Evolutionary conservation across 148 eudicot genomes (phyloP), one percentile per base, ranked within the genome.

Genomic region (Pouteria glomerata): DNA sequence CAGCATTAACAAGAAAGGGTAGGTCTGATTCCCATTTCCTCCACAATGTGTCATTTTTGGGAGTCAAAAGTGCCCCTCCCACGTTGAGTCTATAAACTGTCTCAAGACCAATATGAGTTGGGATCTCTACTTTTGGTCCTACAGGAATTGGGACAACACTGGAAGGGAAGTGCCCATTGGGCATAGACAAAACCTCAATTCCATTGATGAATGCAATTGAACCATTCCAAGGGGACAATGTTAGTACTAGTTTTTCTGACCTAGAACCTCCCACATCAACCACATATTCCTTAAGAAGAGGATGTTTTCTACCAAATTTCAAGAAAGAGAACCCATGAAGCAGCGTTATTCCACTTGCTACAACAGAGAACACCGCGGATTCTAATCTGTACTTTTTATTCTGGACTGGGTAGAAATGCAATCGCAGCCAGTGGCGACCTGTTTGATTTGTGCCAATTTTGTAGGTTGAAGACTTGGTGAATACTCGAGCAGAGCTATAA

Each of bases 11-110:
- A 31, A 80, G 70, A 66, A 71, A 80, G 13, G 58, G 57, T 24
- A 66, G 29, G 67, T 80, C 82, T 16, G 79, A 63, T 29, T 71
- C 37, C 82, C 82, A 80, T 3, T 14, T 57, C 59, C 82, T 69
- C 73, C 82, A 65, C 47, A 75, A 62, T 1, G 59, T 66, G 44
- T 80, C 82, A 57, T 72, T 72, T 13, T 42, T 69, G 6, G 76
- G 63, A 8, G 79, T 64, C 34, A 80, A 47, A 19, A 34, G 0
- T 52, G 62, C 69, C 12, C 82, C 82, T 15, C 82, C 82, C 75
- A 80, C 41, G 33, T 80, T 66, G 15, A 80, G 13, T 27, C 82
- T 75, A 48, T 59, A 58, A 42, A 50, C 59, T 30, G 73, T 48
- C 67, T 75, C 59, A 34, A 75, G 58, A n/a, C 67, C 68, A 35